A percentile compares a stretch with the other conserved stretches of the same genome.
phyloP scores from a whole-genome alignment of 2,329 filamentous ascomycete species.

The Botryotinia globosa region DNA sequence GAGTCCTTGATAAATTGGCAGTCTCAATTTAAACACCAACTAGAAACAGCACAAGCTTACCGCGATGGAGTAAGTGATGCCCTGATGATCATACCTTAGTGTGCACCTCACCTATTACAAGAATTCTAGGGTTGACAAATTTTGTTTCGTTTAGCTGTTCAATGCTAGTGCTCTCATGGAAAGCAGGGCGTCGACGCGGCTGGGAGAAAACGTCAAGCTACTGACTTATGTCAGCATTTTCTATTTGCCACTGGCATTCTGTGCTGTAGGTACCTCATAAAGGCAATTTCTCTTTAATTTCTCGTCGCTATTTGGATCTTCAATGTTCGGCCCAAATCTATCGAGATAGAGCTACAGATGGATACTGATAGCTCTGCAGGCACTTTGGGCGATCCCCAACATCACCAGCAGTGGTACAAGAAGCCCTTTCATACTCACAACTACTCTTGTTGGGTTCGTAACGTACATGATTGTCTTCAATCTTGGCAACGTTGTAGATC shows the following conservation, averaged over 20 bases:
- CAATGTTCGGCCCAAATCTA: not conserved
- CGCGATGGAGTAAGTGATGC: not conserved
- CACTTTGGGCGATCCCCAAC: not conserved
- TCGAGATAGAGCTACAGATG: not conserved
- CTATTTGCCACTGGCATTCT: not conserved
- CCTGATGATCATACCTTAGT: accelerated
- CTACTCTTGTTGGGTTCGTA: not conserved
- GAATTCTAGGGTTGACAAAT: not conserved
- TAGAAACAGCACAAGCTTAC: not conserved
- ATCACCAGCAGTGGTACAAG: not conserved
- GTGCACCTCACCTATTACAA: accelerated
- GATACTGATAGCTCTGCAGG: not conserved
- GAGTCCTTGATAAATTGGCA: not conserved
- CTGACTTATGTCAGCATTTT: not conserved
- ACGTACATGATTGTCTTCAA: not conserved
- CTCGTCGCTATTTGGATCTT: too few relatives aligned
- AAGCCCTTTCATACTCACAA: not conserved
- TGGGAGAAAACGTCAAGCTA: not conserved
- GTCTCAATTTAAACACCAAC: not conserved
- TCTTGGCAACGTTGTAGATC: not conserved
- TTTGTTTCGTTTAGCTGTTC: not conserved
- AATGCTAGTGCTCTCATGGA: not conserved
- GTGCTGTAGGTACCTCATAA: not conserved
- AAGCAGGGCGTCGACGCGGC: not conserved
- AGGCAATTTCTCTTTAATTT: too few relatives aligned